Evolutionary conservation across 2,329 filamentous ascomycete genomes (phyloP), one percentile per base, ranked within the genome.

Genomic region (Colletotrichum sp.): DNA sequence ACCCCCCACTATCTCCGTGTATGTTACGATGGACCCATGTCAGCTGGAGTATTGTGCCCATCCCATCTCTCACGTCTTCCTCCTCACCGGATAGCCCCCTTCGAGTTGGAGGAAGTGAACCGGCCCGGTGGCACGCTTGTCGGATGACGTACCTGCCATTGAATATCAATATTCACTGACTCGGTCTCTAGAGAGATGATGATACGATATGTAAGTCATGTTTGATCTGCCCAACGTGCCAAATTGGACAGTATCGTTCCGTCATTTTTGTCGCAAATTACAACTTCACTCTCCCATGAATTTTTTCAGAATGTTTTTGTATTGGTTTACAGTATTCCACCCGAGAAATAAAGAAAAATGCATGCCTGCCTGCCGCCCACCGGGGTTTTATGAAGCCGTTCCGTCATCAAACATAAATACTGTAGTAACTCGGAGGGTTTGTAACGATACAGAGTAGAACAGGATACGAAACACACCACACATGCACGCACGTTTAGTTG

Each of bases 341-440:
- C 33, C 31, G 15, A 24, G 31, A 47, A 27, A 54, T 34, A n/a
- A 58, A 72, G 68, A 54, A 57, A 61, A 47, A 34, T 61, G 55
- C 59, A 31, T 70, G 24, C 61, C 54, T 29, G 59, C 70, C 57
- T 58, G 58, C 47, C 68, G 57, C 55, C 68, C 62, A 73, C 55
- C 72, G 36, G 57, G 43, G 55, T 72, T 64, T 64, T 67, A 67
- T 67, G 33, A 74, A 72, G 72, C 72, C 72, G 72, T 74, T 72
- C 68, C 72, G 72, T 72, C 72, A 74, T 74, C 72, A 74, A 74
- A 65, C 63, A 72, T 74, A 72, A 63, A 47, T 71, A 70, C 71
- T 73, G 67, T 73, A 71, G 61, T 73, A 66, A 36, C 57, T 74
- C 43, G 58, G 63, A 36, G 18, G 43, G 34, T 18, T 31, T 70